These are phyloP conservation scores for Candida dendrica DNA, from an alignment of 805 yeast genomes.

Conservation along the genomic window DNA sequence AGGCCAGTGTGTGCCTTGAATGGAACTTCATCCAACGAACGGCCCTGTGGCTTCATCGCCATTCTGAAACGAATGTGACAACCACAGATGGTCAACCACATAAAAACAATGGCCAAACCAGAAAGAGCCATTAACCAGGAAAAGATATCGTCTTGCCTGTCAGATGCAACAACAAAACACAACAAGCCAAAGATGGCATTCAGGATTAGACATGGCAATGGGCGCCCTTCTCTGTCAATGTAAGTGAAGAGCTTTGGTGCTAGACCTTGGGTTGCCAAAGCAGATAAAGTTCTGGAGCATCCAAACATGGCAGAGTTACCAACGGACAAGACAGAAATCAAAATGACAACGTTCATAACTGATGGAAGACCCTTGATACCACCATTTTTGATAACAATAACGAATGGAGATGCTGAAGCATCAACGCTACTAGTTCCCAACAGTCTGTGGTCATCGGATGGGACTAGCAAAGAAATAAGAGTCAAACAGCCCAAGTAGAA, in stretches of 20 bases:
- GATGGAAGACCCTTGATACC: constrained; percentile 30
- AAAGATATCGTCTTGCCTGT: constrained; percentile 32
- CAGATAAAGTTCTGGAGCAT: constrained; percentile 44
- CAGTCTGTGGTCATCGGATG: constrained; percentile 32
- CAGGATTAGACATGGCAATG: constrained; percentile 36
- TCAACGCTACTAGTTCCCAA: constrained; percentile 22
- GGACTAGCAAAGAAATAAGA: constrained; percentile 40
- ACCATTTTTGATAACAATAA: constrained; percentile 34
- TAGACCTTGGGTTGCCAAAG: constrained; percentile 37
- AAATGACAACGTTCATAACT: constrained; percentile 33
- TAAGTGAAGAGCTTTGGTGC: constrained; percentile 37
- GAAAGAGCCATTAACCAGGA: constrained; percentile 43
- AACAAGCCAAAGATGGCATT: constrained; percentile 34
- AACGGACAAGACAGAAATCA: constrained; percentile 33
- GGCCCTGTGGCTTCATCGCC: constrained; percentile 36
- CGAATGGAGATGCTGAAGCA: constrained; percentile 39
- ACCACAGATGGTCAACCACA: constrained; percentile 41
- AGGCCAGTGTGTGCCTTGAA: constrained; percentile 36
- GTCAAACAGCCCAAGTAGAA: constrained; percentile 40
- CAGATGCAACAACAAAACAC: constrained; percentile 38
- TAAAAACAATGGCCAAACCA: constrained; percentile 40
- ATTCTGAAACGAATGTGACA: constrained; percentile 39
- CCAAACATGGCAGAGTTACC: constrained; percentile 56
- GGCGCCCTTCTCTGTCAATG: constrained; percentile 45
- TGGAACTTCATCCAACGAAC: constrained; percentile 32